Evolutionary conservation across 495 filamentous ascomycete genomes (phyloP), one percentile per base, ranked within the genome.

Genomic region (Neurospora sp.): DNA sequence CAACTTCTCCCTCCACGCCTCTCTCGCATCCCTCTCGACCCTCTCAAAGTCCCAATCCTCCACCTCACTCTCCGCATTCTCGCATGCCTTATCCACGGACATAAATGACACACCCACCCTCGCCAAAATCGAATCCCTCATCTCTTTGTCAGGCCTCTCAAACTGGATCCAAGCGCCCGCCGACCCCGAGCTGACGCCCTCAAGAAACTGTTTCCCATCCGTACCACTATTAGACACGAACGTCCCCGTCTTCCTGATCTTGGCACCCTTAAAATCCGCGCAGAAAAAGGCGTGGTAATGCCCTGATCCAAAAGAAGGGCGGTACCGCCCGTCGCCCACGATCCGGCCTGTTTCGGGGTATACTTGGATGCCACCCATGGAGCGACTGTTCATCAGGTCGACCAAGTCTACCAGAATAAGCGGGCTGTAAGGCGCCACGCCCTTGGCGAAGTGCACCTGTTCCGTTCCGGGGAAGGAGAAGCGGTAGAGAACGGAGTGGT

Each of bases 221-320:
- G 79, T 84, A 3, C 76, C 81, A 1, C 84, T 82, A 2, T 84
- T 84, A 0, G 80, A 79, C 27, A 84, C 78, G 62, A 89, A 89
- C 5, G 83, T 82, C 74, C 88, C 92, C 9, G 87, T 82, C 10
- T 85, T 88, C n/a, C 86, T 85, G 37, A 92, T 81, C 7, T 81
- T 75, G 9, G 89, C 90, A 2, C 90, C 90, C n/a, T 80, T 81
- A 79, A 93, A 91, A 74, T 93, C 91, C 16, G 87, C 88, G 72
- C 91, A 93, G 76, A 91, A 89, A 73, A 89, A 87, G 0, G 83
- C 83, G 1, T 72, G 72, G 75, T 92, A 94, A 31, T 71, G 81
- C 2, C 91, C 92, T 39, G 84, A 84, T 0, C 92, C 92, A 75
- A 93, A 94, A 41, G 89, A 92, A 2, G 92, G 92, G 90, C 5